Conservation (phyloP, 73 alveolate genomes). For the Stentor roeselii region DNA sequence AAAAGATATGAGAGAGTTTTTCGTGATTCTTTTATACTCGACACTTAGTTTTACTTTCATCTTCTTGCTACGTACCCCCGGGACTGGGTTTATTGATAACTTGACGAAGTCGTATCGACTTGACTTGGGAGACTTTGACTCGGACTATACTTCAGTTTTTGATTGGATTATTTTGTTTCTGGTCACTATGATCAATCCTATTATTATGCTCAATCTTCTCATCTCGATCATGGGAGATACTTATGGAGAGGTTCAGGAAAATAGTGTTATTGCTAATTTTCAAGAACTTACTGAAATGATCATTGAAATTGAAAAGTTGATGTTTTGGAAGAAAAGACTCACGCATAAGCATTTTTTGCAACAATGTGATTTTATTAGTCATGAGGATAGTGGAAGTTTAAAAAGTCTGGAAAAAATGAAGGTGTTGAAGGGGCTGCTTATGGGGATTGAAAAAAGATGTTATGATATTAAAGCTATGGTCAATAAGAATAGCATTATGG, state of each 20-base stretch:
- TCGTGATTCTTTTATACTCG: not conserved
- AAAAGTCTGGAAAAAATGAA: not conserved
- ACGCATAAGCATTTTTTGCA: not conserved
- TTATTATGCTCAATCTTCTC: slow-evolving; percentile 1
- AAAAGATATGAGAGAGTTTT: slow-evolving; percentile 5
- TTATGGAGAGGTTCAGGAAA: slow-evolving; percentile 21
- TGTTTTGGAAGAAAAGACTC: not conserved
- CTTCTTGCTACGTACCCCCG: slow-evolving; percentile 5
- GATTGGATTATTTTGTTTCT: slow-evolving; percentile 6
- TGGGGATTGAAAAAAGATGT: not conserved
- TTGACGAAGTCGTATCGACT: not conserved
- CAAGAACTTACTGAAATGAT: slow-evolving; percentile 14
- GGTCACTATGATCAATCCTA: not conserved
- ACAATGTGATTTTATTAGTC: not conserved
- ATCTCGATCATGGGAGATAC: slow-evolving; percentile 22
- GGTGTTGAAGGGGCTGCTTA: not conserved
- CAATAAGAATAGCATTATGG: not conserved
- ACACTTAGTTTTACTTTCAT: slow-evolving; percentile 11
- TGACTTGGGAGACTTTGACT: slow-evolving; percentile 18
- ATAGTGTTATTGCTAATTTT: not conserved
- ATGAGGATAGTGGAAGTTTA: not conserved
- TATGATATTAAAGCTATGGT: not conserved
- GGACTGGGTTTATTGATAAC: not conserved
- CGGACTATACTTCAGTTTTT: not conserved
- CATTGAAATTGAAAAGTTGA: slow-evolving; percentile 11